Percentiles rank a stretch among this genome's conserved stretches.
Evolutionary conservation across 192 early-diverging fungal genomes (phyloP).

Genomic region (Coemansia sp.): DNA sequence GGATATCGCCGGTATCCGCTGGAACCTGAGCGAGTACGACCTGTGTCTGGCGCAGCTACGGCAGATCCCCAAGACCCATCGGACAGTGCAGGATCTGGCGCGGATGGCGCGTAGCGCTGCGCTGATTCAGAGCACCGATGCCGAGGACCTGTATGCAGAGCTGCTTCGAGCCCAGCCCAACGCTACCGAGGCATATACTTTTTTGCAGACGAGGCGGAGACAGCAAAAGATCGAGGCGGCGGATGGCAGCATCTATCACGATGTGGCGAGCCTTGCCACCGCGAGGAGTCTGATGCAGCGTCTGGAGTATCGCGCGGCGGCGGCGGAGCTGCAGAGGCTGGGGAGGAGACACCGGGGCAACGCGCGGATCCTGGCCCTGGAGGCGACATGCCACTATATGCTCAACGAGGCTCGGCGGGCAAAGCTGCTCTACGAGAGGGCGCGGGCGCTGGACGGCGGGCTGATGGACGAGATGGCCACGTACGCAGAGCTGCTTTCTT

Average conservation of each 20-base stretch:
- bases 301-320: conserved; percentile 27
- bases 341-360: conserved; percentile 17
- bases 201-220: conserved; percentile 5
- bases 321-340: conserved; percentile 16
- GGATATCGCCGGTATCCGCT: conserved; percentile 37
- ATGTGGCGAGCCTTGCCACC: conserved; percentile 19
- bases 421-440: conserved; percentile 24
- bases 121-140: conserved; percentile 25
- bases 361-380: conserved; percentile 30
- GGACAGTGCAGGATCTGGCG: conserved; percentile 22
- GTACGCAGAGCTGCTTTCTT: conserved; percentile 28
- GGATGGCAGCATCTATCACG: conserved; percentile 22
- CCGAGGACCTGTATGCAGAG: conserved; percentile 23
- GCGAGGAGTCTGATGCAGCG: conserved; percentile 20
- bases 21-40: conserved; percentile 38
- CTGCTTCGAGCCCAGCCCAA: conserved; percentile 30
- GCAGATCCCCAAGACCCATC: conserved; percentile 39
- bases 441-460: conserved; percentile 18
- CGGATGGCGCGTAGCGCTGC: conserved; percentile 44
- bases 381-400: conserved; percentile 38
- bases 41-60: conserved; percentile 49
- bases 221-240: not conserved
- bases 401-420: conserved; percentile 18
- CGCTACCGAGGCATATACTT: conserved; percentile 29
- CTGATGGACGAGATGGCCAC: conserved; percentile 35